Base-by-base conservation (phyloP, 2,329 filamentous ascomycete genomes). In the Fusarium sp. region DNA sequence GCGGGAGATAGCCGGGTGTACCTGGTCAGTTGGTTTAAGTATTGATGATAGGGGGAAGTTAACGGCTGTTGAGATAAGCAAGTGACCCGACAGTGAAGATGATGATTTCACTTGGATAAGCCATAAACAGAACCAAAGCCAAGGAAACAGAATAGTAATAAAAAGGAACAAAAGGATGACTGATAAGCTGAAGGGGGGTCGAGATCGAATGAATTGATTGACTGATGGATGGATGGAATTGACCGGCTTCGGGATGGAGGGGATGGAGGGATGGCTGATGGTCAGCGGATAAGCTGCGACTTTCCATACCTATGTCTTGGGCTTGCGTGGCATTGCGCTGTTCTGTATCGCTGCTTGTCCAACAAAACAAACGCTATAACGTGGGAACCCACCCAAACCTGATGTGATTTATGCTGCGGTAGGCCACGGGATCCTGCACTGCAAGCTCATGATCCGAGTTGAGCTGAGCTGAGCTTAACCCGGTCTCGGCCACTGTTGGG, bases 211-310 rank as follows among this genome's bases (percentile, higher is more conserved):
- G 50, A 54, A 47, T 45, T 45, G 47, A 63, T 51, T 49, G 20
- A 56, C 38, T 54, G 58, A 52, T 59, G 59, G 45, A 59, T 53
- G 59, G 45, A 58, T 52, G 54, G 52, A 54, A 53, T 61, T 72
- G 65, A 53, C 68, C 72, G 63, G 70, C 64, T 68, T 72, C 59
- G 59, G 68, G 67, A 71, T 66, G 38, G 25, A 38, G 38, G 24
- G 57, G 42, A 34, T 66, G 47, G 55, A 55, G 66, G 57, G 59
- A 47, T 67, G 63, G 63, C 59, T 68, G 58, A 62, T 29, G 63
- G 72, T 74, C 67, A 74, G 72, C 69, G 72, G 47, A 55, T 62
- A 44, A 34, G 22, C 43, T 20, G 62, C 57, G 40, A 47, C 38
- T 66, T 49, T 38, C 34, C 34, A 38, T 38, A 38, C 34, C 34